Base-by-base conservation (phyloP, 2,329 filamentous ascomycete genomes). In the Paramyrothecium roridum region DNA sequence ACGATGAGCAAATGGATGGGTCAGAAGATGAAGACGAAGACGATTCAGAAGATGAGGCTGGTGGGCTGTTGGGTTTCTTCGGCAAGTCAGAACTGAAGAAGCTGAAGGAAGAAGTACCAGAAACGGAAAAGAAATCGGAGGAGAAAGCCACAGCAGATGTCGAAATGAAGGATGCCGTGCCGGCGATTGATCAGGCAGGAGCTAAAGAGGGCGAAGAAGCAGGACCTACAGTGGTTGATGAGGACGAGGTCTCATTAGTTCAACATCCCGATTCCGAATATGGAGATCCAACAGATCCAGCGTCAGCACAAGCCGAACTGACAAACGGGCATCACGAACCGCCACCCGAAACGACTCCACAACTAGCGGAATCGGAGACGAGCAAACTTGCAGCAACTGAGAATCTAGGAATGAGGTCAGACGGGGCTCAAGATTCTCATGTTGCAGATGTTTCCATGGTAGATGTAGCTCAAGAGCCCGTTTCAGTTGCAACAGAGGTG, bases 1-100 rank as follows among this genome's bases (percentile, higher is more conserved):
- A 78, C 19, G 78, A 74, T 48, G 75, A 73, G 33, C 76, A 72
- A 7, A 76, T 76, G 3, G 70, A 72, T 26, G 68, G 70, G 2
- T 71, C 69, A 2, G 73, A 71, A 4, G 78, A 77, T 3, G 78
- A 78, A 7, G 73, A 71, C 6, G 78, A 77, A 3, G 78, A 78
- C 7, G 77, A 76, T 10, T 73, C 73, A 22, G 74, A 75, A 3
- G 75, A 73, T 3, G 75, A 72, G n/a, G 73, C 76, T 1, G 65
- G 71, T 26, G 80, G 81, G 1, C 69, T 86, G 0, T 67, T 86
- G 2, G 82, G 83, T 0, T 75, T 87, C 21, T 87, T 86, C 59
- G 80, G 77, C 45, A 84, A 83, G 62, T 79, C 80, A 1, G 83
- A 86, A 57, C 61, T 86, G 45, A 76, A 81, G 57, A 73, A 79